phyloP scores from a whole-genome alignment of 2,329 filamentous ascomycete species.

The Phoma sp. region DNA sequence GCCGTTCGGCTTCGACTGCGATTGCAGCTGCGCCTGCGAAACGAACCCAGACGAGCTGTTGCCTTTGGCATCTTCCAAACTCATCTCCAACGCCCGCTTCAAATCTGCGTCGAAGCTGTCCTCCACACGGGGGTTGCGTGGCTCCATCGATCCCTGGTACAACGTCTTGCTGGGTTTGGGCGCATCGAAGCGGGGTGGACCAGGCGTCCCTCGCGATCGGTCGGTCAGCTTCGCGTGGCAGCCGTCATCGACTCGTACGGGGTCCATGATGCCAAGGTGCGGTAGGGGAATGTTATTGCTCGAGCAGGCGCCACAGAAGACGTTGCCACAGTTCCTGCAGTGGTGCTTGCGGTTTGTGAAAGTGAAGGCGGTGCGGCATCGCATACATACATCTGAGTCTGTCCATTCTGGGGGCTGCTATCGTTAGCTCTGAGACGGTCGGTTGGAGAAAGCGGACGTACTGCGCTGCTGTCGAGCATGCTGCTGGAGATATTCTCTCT shows the following conservation, averaged over 20 bases:
- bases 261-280: conserved; percentile 87
- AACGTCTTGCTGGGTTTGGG: conserved; percentile 64
- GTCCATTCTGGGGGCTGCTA: conserved; percentile 90
- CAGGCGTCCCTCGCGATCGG: conserved; percentile 60
- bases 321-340: conserved; percentile 96
- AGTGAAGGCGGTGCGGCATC: conserved; percentile 91
- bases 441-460: conserved; percentile 56
- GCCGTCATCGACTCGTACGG: conserved; percentile 94
- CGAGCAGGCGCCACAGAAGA: conserved; percentile 95
- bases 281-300: conserved; percentile 86
- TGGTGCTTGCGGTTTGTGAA: conserved; percentile 99
- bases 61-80: conserved; percentile 86
- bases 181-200: conserved; percentile 55
- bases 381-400: conserved; percentile 98
- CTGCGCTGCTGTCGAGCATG: conserved; percentile 96
- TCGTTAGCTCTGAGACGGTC: background rate
- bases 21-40: conserved; percentile 63
- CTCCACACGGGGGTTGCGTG: conserved; percentile 84
- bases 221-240: conserved; percentile 90
- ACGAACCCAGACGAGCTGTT: conserved; percentile 74
- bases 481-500: conserved; percentile 86
- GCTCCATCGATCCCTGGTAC: conserved; percentile 79
- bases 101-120: conserved; percentile 94
- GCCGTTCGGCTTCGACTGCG: conserved; percentile 47
- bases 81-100: conserved; percentile 94